Evolutionary conservation across 2,329 filamentous ascomycete species (phyloP).

Genomic region (Apiospora koreana): DNA sequence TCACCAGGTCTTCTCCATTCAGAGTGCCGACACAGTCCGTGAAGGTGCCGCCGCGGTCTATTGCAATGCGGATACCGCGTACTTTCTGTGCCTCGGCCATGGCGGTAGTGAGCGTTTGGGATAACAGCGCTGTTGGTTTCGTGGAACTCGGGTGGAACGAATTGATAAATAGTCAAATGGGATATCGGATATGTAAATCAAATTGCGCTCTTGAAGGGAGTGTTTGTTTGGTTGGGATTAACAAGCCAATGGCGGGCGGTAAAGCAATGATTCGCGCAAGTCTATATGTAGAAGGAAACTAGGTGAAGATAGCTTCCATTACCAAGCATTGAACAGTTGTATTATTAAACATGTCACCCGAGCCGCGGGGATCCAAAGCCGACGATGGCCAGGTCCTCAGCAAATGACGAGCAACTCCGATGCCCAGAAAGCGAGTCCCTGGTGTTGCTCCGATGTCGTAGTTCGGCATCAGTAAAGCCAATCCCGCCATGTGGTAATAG

Average conservation of each 20-base stretch:
- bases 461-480: not conserved
- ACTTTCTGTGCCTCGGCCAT: conserved; percentile 39
- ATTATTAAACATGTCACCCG: not conserved
- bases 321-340: not conserved
- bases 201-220: not conserved
- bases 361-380: not conserved
- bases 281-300: not conserved
- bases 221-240: not conserved
- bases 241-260: not conserved
- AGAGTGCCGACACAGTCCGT: conserved; percentile 89
- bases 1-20: conserved; percentile 74
- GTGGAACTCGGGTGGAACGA: not conserved
- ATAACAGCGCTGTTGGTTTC: not conserved
- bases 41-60: conserved; percentile 83
- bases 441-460: conserved; percentile 3
- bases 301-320: not conserved
- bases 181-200: not conserved
- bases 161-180: not conserved
- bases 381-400: not conserved
- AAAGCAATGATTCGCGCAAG: not conserved
- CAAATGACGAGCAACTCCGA: conserved; percentile 1
- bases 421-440: not conserved
- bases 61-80: conserved; percentile 73
- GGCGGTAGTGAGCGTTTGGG: not conserved
- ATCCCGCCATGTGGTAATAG: not conserved